Conservation (phyloP, 2,329 filamentous ascomycete species). For the Dryadomyces quercus-mongolicae region DNA sequence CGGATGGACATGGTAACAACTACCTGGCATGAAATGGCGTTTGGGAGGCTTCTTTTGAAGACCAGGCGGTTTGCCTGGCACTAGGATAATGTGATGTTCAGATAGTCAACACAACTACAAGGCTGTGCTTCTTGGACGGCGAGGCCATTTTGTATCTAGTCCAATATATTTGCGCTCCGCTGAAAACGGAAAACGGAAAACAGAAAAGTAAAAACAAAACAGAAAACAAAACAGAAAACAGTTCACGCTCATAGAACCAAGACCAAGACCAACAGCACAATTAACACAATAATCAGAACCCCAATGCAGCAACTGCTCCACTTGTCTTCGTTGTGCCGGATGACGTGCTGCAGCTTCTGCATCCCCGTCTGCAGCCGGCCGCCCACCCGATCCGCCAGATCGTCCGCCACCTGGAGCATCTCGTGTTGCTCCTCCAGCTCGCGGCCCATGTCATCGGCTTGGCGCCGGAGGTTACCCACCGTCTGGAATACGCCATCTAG, state of each 20-base stretch:
- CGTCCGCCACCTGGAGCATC: slow-evolving; percentile 78
- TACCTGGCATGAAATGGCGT: not conserved
- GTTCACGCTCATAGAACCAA: slow-evolving; percentile 37
- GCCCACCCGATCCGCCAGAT: slow-evolving; percentile 73
- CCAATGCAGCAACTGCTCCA: slow-evolving; percentile 85
- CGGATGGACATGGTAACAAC: not conserved
- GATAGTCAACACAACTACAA: not conserved
- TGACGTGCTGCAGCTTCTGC: slow-evolving; percentile 73
- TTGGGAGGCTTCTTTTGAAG: not conserved
- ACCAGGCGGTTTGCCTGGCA: not conserved
- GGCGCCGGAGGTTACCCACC: slow-evolving; percentile 77
- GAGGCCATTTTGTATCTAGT: not conserved
- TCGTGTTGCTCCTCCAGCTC: slow-evolving; percentile 91
- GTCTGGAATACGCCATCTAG: slow-evolving; percentile 88
- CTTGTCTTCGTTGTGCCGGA: slow-evolving; percentile 80
- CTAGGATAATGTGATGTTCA: not conserved
- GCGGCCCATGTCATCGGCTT: slow-evolving; percentile 91
- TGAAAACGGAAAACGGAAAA: not conserved
- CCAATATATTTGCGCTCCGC: too few species aligned
- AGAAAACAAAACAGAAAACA: slow-evolving; percentile 4
- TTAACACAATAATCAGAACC: slow-evolving; percentile 75
- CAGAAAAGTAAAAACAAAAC: not conserved
- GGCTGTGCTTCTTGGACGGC: too few species aligned
- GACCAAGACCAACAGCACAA: slow-evolving; percentile 73
- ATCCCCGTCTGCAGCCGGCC: slow-evolving; percentile 77